phyloP scores from a whole-genome alignment of 257 asterid species.

The Solanum virginianum region DNA sequence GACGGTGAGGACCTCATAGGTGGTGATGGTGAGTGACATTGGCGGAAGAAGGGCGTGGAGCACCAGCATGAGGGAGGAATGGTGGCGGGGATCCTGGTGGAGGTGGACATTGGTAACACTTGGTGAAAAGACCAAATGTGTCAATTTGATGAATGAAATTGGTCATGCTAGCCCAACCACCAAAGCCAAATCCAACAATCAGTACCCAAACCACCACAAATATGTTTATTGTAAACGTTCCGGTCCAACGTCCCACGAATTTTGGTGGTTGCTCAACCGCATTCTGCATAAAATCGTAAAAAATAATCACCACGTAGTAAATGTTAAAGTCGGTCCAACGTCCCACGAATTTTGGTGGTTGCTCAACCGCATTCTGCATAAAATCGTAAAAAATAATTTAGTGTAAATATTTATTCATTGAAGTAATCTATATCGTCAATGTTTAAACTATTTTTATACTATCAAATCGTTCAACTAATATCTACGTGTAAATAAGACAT shows the following conservation, averaged over 20 bases:
- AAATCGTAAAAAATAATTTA: no score
- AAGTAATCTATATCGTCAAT: no score
- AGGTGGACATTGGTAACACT: slow-evolving; percentile 79
- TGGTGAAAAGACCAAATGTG: slow-evolving; percentile 87
- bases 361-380: slow-evolving; percentile 87
- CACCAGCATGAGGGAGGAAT: slow-evolving; percentile 20
- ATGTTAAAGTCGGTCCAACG: slow-evolving; percentile 93
- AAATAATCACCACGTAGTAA: no score
- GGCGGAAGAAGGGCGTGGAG: slow-evolving; percentile 33
- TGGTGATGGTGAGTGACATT: slow-evolving; percentile 22
- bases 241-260: slow-evolving; percentile 79
- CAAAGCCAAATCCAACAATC: slow-evolving; percentile 86
- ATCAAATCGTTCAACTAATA: no score
- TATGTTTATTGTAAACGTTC: slow-evolving; percentile 56
- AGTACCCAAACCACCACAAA: slow-evolving; percentile 81
- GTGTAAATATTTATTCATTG: no score
- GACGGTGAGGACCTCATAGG: not conserved
- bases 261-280: slow-evolving; percentile 89
- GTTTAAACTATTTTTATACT: no score
- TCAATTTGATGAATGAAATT: slow-evolving; percentile 84
- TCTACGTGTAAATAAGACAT: no score
- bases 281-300: slow-evolving; percentile 30
- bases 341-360: slow-evolving; percentile 67
- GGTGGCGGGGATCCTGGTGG: slow-evolving; percentile 22
- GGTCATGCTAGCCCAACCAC: slow-evolving; percentile 89